Conservation (phyloP, 2,329 filamentous ascomycete genomes). For the Fusarium chuoi region DNA sequence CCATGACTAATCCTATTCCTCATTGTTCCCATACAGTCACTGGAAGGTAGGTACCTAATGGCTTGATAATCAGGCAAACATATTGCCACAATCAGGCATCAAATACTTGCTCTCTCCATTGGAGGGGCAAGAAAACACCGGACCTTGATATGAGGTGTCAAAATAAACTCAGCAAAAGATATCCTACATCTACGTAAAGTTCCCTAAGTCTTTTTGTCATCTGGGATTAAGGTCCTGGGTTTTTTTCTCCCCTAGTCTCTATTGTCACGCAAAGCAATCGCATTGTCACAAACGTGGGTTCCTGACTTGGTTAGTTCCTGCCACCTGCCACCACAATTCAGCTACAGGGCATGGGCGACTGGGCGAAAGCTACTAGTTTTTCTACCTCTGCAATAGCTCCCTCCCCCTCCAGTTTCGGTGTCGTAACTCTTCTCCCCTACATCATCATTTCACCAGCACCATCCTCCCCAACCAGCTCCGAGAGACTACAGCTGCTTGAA, state of each 20-base stretch:
- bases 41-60: neutral
- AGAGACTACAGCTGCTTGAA: neutral
- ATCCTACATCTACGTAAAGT: too few relatives aligned
- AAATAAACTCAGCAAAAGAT: too few relatives aligned
- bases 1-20: neutral
- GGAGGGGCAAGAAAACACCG: too few relatives aligned
- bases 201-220: too few relatives aligned
- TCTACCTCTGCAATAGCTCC: constrained; percentile 29
- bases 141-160: too few relatives aligned
- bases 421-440: constrained; percentile 31
- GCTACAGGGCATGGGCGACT: constrained; percentile 29
- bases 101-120: neutral
- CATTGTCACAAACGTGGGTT: constrained; percentile 17
- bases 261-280: constrained; percentile 4
- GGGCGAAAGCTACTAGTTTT: constrained; percentile 37
- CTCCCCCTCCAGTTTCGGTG: constrained; percentile 21
- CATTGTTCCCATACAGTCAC: neutral
- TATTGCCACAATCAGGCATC: constrained; percentile 24
- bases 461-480: neutral
- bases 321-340: constrained; percentile 32
- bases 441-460: constrained; percentile 34
- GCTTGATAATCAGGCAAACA: constrained; percentile 24
- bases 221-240: too few relatives aligned
- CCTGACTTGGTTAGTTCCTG: constrained; percentile 13
- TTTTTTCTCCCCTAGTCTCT: too few relatives aligned